phyloP scores from a whole-genome alignment of 169 alveolate species.

The Plasmodium fragile region DNA sequence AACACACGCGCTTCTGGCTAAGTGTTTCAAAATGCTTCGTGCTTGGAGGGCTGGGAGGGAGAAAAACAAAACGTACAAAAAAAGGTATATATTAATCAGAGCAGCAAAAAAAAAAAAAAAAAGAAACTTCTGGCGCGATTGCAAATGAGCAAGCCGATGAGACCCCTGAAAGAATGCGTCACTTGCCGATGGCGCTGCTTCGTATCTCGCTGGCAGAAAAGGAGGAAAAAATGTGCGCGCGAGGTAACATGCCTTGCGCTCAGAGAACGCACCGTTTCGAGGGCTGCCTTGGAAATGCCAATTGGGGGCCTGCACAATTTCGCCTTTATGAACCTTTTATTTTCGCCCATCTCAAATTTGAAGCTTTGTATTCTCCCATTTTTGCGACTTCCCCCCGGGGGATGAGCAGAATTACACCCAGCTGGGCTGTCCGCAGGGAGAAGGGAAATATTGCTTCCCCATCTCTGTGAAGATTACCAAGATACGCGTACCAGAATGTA shows the following conservation, averaged over 20 bases:
- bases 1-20: background rate
- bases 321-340: background rate
- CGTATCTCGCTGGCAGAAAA: background rate
- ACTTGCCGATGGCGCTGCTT: background rate
- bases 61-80: background rate
- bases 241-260: background rate
- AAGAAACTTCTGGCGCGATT: background rate
- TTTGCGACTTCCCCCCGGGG: background rate
- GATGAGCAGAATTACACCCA: background rate
- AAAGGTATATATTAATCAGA: background rate
- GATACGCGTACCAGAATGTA: background rate
- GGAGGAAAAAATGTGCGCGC: background rate
- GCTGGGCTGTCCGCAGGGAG: background rate
- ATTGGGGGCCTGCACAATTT: background rate
- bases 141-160: background rate
- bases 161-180: background rate
- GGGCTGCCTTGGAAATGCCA: background rate
- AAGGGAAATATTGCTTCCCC: background rate
- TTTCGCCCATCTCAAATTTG: background rate
- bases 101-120: background rate
- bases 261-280: background rate
- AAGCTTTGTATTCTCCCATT: background rate
- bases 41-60: background rate
- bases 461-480: background rate
- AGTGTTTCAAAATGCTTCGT: background rate